Evolutionary conservation across 805 yeast genomes (phyloP), one percentile per base, ranked within the genome.

Genomic region (Wickerhamiella allomyrinae): DNA sequence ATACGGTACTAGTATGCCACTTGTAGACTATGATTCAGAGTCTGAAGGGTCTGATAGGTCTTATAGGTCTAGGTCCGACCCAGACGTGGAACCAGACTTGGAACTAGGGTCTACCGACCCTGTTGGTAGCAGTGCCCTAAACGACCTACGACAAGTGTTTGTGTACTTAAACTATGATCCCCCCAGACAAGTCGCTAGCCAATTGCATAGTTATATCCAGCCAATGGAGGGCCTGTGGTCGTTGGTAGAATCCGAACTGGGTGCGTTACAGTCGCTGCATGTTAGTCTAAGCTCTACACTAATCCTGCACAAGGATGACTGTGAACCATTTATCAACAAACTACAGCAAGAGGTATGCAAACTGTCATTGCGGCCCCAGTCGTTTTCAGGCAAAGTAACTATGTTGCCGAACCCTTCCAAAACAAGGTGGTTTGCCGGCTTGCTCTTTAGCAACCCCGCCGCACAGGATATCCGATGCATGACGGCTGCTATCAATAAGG

Each of bases 281-380:
- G 37, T 55, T 36, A 50, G 56, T 24, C 45, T 55, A 14, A 50
- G 56, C 10, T 57, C 51, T 24, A 52, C 57, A 1, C 20, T 55
- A 24, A 52, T 55, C 55, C 39, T 54, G n/a, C 39, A 42, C 3
- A 39, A 48, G 7, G 41, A 33, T 7, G 37, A 34, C 11, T 42
- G 44, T 27, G 37, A 39, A 15, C 21, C 7, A 15, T 48, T 54
- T 33, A 15, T 24, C 10, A 21, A 24, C n/a, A 24, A 17, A 2
- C 25, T 45, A 5, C 23, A n/a, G 11, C 13, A 9, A 15, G 13
- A 7, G 20, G 14, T 20, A 3, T 7, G 6, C 5, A 34, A 13
- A 13, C 8, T 34, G 2, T 3, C 5, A 7, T 15, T 34, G 14
- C 23, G 37, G 17, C 37, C 37, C 22, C 11, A 13, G 24, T 13